Evolutionary conservation across 2,329 filamentous ascomycete genomes (phyloP), one percentile per base, ranked within the genome.

Genomic region (Clonostachys rhizophaga): DNA sequence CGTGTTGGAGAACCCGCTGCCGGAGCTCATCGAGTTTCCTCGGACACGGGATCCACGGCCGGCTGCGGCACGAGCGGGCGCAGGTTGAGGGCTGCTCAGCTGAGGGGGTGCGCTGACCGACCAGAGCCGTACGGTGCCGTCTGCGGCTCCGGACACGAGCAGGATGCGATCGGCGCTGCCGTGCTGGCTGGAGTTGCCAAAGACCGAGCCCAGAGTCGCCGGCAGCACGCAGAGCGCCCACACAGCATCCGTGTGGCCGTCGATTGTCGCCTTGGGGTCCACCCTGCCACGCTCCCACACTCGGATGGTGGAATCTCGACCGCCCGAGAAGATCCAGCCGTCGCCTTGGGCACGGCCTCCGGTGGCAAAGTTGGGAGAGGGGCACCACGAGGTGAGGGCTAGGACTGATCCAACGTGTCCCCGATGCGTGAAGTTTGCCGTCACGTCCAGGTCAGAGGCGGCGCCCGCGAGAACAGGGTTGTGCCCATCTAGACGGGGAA

Each of bases 251-350:
- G 87, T 95, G 60, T 97, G 94, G 1, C 91, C 92, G 55, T 96
- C 90, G 5, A 99, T 75, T 1, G 91, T 96, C 3, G 91, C 91
- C 67, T 97, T 97, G 8, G 94, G 91, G 62, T 97, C 94, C 34
- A 99, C 90, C 42, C 92, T 78, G 30, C 92, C 92, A 44, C 91
- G 83, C 66, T 99, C 92, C 94, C 94, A 99, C 1, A 99, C 91
- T 33, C 91, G 83, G 36, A 99, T 84, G 7, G 90, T 95, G 16
- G 89, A 84, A 66, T 99, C 94, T 64, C 96, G 91, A 5, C 94
- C 94, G 50, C 94, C 94, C 6, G 92, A 97, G 67, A 99, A 99
- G 54, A 99, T 91, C 94, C 94, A 99, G 30, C 94, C 94, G 57
- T 97, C 94, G 34, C 92, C 92, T 57, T 87, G 83, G 8, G 89